Conservation (phyloP, 352 stramenopile species). For the Phytophthora parvispora region DNA sequence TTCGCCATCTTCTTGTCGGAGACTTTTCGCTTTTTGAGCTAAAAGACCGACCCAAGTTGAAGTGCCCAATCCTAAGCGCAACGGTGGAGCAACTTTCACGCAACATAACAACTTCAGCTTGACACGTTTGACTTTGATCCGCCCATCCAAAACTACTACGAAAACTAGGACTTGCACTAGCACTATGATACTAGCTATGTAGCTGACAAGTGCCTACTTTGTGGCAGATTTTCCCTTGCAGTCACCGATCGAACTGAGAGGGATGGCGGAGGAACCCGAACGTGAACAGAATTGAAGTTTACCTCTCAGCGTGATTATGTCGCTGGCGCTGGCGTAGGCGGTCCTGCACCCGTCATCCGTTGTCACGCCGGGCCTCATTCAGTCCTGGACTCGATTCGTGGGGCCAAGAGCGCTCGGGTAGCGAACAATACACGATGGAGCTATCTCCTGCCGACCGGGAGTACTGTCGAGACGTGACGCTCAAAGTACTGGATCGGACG, state of each 20-base stretch:
- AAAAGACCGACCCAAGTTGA: slow-evolving; percentile 6
- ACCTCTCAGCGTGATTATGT: neutral
- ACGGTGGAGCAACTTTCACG: neutral
- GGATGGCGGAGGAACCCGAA: neutral
- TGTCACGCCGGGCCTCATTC: slow-evolving; percentile 4
- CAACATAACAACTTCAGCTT: neutral
- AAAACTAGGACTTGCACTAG: neutral
- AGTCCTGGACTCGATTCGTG: neutral
- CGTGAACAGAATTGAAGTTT: slow-evolving; percentile 8
- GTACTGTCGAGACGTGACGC: slow-evolving; percentile 22
- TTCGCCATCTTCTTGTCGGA: slow-evolving; percentile 52
- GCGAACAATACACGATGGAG: slow-evolving; percentile 11
- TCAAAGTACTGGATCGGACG: slow-evolving; percentile 17
- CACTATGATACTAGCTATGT: no score
- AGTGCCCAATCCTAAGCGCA: slow-evolving; percentile 5
- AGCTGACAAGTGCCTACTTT: no score
- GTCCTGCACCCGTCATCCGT: slow-evolving; percentile 2
- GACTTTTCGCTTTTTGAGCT: neutral
- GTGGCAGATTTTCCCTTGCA: no score
- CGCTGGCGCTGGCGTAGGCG: neutral
- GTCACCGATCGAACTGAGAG: neutral
- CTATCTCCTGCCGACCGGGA: slow-evolving; percentile 15
- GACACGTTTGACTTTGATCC: neutral
- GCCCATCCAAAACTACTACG: neutral
- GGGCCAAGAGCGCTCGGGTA: neutral